Conservation (phyloP, 768 basidiomycete species). For the Suillus placidus region DNA sequence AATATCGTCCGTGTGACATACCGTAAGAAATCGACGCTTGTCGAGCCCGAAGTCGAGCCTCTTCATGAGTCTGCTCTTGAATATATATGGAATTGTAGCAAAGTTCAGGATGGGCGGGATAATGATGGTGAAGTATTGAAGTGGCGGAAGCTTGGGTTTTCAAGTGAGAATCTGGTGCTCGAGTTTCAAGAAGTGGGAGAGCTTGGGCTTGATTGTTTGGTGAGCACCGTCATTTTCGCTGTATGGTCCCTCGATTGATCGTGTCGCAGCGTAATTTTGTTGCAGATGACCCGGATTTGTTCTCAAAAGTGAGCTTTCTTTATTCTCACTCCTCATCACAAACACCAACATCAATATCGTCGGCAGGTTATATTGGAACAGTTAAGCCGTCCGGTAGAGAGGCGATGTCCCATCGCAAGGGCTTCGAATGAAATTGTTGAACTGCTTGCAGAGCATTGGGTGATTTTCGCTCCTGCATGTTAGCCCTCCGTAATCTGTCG, state of each 20-base stretch:
- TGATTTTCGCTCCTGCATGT: constrained; percentile 86
- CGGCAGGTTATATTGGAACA: constrained; percentile 79
- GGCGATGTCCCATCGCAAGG: constrained; percentile 80
- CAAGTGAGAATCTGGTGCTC: constrained; percentile 68
- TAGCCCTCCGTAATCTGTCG: constrained; percentile 27
- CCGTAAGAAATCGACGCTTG: constrained; percentile 77
- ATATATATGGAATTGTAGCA: constrained; percentile 69
- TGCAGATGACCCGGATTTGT: constrained; percentile 66
- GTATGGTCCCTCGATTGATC: neutral
- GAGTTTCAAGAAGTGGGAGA: constrained; percentile 82
- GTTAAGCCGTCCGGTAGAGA: constrained; percentile 67
- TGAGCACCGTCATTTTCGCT: constrained; percentile 35
- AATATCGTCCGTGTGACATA: constrained; percentile 80
- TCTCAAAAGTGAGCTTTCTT: constrained; percentile 58
- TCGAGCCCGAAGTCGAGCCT: constrained; percentile 67
- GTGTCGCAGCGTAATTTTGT: constrained; percentile 63
- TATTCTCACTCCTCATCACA: neutral
- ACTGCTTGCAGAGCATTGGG: constrained; percentile 83
- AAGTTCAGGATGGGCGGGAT: constrained; percentile 55
- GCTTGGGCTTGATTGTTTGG: constrained; percentile 81
- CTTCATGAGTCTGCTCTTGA: constrained; percentile 58
- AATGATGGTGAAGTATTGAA: constrained; percentile 53
- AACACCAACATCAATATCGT: constrained; percentile 14
- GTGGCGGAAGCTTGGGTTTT: constrained; percentile 82
- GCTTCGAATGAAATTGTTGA: constrained; percentile 88